These are phyloP conservation scores for Thozetella sp. DNA, from an alignment of 495 filamentous ascomycete genomes.

Conservation along the genomic window DNA sequence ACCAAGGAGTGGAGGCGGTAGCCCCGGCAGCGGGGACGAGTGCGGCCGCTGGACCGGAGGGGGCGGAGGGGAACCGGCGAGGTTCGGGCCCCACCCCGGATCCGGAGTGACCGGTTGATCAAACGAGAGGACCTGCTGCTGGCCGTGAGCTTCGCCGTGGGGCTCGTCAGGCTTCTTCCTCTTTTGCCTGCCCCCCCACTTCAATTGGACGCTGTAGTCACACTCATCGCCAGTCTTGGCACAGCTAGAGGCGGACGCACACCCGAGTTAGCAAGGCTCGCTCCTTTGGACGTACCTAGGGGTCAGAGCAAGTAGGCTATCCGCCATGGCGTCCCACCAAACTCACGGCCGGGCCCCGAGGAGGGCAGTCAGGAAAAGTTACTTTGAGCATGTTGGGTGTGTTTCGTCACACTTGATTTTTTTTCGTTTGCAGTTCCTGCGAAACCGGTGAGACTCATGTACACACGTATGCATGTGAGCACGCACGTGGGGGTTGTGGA, in stretches of 20 bases:
- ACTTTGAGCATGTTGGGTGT: conserved; percentile 74
- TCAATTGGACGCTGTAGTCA: conserved; percentile 84
- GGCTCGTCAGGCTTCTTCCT: conserved; percentile 5
- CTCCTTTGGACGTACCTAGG: neutral
- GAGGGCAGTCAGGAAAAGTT: conserved; percentile 13
- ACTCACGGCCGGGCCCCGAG: conserved; percentile 1
- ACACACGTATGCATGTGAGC: neutral
- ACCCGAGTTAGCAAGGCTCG: conserved; percentile 9
- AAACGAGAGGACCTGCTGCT: neutral
- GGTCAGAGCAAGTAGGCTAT: conserved; percentile 1
- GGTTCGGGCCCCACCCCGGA: neutral
- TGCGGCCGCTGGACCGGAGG: neutral
- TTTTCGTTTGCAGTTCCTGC: conserved; percentile 79
- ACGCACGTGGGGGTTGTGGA: neutral
- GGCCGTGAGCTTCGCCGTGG: neutral
- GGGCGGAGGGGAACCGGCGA: neutral
- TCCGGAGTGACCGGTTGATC: neutral
- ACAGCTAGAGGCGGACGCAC: conserved; percentile 44
- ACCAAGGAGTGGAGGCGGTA: neutral
- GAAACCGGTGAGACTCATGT: neutral
- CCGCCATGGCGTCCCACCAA: neutral
- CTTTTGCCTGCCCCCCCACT: conserved; percentile 67
- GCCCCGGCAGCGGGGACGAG: neutral
- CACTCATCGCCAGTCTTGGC: conserved; percentile 74
- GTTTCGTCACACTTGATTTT: conserved; percentile 91